phyloP scores from a whole-genome alignment of 2,329 filamentous ascomycete genomes.

The Xylariaceae sp. region DNA sequence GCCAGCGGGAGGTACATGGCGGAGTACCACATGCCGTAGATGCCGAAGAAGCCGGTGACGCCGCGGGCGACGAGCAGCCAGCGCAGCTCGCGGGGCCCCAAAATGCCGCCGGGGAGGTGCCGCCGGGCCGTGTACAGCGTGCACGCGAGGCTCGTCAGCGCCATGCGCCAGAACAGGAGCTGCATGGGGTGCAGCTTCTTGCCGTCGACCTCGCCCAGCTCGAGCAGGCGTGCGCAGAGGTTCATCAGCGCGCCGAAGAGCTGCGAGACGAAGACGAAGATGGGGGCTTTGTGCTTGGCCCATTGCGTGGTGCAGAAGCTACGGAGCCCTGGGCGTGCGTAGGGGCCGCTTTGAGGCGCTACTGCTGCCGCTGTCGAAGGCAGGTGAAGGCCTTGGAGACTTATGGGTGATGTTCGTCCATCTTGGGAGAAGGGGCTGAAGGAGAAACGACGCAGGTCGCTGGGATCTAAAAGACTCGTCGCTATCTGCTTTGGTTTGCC shows the following conservation, averaged over 20 bases:
- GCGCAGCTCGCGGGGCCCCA: conserved; percentile 71
- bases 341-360: not conserved
- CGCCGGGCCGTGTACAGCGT: conserved; percentile 74
- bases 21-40: conserved; percentile 74
- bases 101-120: conserved; percentile 55
- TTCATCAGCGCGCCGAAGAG: conserved; percentile 88
- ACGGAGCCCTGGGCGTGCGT: conserved; percentile 1
- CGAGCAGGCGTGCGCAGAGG: conserved; percentile 76
- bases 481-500: conserved; percentile 5
- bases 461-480: conserved; percentile 38
- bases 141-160: conserved; percentile 71
- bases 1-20: conserved; percentile 63
- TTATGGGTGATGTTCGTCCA: conserved; percentile 35
- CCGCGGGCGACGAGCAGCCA: conserved; percentile 70
- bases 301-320: conserved; percentile 35
- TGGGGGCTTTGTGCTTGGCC: conserved; percentile 70
- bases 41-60: conserved; percentile 74
- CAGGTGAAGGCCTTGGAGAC: conserved; percentile 13
- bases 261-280: conserved; percentile 76
- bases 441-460: conserved; percentile 46
- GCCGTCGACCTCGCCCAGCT: conserved; percentile 56
- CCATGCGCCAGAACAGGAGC: conserved; percentile 81
- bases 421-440: conserved; percentile 49
- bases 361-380: conserved; percentile 10
- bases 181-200: conserved; percentile 79